Base-by-base conservation (phyloP, 2,329 filamentous ascomycete genomes). In the Colletotrichum sp. region DNA sequence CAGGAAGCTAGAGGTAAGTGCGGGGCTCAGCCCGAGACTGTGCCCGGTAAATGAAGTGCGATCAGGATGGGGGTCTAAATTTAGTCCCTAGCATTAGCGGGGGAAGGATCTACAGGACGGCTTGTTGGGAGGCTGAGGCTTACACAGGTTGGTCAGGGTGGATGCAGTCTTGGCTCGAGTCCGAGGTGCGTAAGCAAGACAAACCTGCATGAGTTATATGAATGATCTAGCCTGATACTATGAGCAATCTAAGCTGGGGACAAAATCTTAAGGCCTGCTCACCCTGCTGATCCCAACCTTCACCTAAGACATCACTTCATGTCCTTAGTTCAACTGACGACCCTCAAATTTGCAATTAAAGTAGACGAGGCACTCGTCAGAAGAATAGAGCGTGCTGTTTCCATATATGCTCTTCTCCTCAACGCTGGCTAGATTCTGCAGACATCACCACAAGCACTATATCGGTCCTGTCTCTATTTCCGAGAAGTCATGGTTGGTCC, bases 91-190 rank as follows among this genome's bases (percentile, higher is more conserved):
- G 52, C 52, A 13, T 28, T 26, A 16, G 30, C 52, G 66, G 66
- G 52, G 28, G 32, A 55, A 69, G 52, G 66, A 59, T 69, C 52
- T 44, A 28, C 32, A 21, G 30, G 66, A 60, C 16, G 49, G 28
- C 49, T 60, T 36, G 52, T 32, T 36, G 66, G 39, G 66, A 44
- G 66, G 66, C 66, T 69, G 49, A 60, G 32, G 44, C 52, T 69
- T 39, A 69, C 52, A 28, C 52, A 39, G 28, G 32, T 8, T 5
- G 21, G 21, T 39, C 12, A 28, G 32, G 26, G 66, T 60, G 32
- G 52, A 39, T 69, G 32, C 32, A 39, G 52, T 39, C 52, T 59
- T 60, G 66, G 52, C 66, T 60, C 52, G 24, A 69, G 52, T 30
- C 66, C 66, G 32, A 69, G 52, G 32, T 60, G 24, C 10, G 52